Evolutionary conservation across 306 rosid genomes (phyloP).

Genomic region (Gastrolobium villosum): DNA sequence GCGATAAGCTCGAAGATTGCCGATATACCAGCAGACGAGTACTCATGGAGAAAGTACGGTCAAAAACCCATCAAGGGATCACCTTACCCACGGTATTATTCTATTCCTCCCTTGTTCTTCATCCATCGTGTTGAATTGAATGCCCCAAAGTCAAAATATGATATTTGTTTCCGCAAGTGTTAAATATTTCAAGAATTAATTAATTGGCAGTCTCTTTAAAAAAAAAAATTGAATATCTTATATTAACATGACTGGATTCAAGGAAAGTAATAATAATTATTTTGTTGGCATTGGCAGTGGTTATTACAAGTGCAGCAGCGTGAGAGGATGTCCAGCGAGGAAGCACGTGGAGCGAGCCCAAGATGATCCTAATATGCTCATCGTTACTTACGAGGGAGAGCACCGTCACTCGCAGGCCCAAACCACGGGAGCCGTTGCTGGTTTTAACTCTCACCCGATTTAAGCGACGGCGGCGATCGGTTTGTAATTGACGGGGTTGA

Average conservation of each 20-base stretch:
- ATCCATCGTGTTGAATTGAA: too few species aligned
- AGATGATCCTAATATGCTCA: constrained; percentile 52
- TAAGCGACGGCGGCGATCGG: neutral
- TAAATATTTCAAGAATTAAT: neutral
- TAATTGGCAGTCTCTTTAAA: neutral
- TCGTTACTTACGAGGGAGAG: constrained; percentile 54
- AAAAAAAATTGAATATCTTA: too few species aligned
- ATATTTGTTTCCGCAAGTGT: neutral
- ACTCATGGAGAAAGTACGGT: constrained; percentile 87
- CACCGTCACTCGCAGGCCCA: constrained; percentile 44
- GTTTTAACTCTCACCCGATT: neutral
- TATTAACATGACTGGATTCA: too few species aligned
- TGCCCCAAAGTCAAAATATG: constrained; percentile 46
- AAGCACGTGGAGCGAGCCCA: constrained; percentile 87
- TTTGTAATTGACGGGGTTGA: neutral
- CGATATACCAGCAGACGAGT: constrained; percentile 82
- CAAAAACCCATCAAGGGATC: constrained; percentile 93
- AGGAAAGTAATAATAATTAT: too few species aligned
- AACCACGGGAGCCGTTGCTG: neutral
- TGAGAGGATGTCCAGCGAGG: constrained; percentile 84
- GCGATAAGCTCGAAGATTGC: constrained; percentile 80
- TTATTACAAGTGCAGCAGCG: constrained; percentile 82
- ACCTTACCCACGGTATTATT: constrained; percentile 76
- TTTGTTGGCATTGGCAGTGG: constrained; percentile 57
- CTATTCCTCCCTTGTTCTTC: neutral